These are phyloP conservation scores for Monilinia vaccinii-corymbosi DNA, from an alignment of 2,329 filamentous ascomycete genomes.

Conservation along the genomic window DNA sequence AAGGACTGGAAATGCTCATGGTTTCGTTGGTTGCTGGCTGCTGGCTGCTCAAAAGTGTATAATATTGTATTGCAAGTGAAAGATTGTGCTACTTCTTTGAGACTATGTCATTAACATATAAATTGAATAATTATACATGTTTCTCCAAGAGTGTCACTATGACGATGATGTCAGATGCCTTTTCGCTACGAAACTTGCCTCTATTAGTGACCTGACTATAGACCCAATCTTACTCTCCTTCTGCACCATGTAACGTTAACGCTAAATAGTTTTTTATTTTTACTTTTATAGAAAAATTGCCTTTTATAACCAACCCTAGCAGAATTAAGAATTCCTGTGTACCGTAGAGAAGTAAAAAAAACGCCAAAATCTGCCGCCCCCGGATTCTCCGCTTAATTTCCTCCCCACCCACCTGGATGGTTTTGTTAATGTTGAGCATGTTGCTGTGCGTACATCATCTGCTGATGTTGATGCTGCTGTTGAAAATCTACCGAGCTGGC, in stretches of 20 bases:
- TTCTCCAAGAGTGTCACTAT: not conserved
- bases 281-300: not conserved
- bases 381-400: not conserved
- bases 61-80: not conserved
- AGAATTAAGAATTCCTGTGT: not conserved
- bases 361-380: not conserved
- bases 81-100: not conserved
- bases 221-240: not conserved
- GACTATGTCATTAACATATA: not conserved
- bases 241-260: not conserved
- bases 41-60: not conserved
- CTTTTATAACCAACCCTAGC: not conserved
- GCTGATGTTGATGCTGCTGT: slow-evolving; percentile 11
- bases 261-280: no score
- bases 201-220: not conserved
- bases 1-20: not conserved
- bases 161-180: not conserved
- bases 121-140: not conserved
- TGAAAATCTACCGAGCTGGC: slow-evolving; percentile 13
- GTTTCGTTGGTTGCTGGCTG: not conserved
- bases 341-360: not conserved
- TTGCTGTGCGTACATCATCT: slow-evolving; percentile 13
- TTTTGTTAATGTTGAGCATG: slow-evolving; percentile 5
- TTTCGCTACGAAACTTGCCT: not conserved
- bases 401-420: slow-evolving; percentile 6